A percentile compares a stretch with the other conserved stretches of the same genome.
These are phyloP conservation scores for Coemansia sp. DNA, from an alignment of 192 early-diverging fungal genomes.

Conservation along the genomic window DNA sequence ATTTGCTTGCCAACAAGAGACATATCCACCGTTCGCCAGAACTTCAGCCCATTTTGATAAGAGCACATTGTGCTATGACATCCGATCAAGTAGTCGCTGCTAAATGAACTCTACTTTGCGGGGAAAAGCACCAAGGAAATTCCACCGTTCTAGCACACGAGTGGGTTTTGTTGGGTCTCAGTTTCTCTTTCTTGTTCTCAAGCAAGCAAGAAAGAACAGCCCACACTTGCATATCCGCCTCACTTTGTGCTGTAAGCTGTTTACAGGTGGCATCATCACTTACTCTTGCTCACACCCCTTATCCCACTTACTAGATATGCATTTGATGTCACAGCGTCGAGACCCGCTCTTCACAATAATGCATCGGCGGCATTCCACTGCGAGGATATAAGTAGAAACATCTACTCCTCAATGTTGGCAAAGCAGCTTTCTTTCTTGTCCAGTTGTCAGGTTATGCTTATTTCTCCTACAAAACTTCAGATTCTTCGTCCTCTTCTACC, in stretches of 20 bases:
- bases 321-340: neutral
- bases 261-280: neutral
- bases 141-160: no score
- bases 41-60: no score
- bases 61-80: no score
- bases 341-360: neutral
- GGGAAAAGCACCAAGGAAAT: no score
- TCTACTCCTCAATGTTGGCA: neutral
- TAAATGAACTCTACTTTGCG: no score
- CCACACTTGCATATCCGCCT: no score
- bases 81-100: no score
- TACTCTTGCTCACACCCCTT: neutral
- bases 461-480: neutral
- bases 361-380: neutral
- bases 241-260: neutral
- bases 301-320: neutral
- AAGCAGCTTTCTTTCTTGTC: neutral
- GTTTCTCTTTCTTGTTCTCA: no score
- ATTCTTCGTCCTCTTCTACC: neutral
- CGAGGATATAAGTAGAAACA: neutral
- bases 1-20: no score
- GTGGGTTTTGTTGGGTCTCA: no score
- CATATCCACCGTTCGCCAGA: no score
- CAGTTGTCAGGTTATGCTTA: constrained; percentile 1
- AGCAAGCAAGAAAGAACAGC: no score